Evolutionary conservation across 257 asterid genomes (phyloP).

Genomic region (Solanum tarijense): DNA sequence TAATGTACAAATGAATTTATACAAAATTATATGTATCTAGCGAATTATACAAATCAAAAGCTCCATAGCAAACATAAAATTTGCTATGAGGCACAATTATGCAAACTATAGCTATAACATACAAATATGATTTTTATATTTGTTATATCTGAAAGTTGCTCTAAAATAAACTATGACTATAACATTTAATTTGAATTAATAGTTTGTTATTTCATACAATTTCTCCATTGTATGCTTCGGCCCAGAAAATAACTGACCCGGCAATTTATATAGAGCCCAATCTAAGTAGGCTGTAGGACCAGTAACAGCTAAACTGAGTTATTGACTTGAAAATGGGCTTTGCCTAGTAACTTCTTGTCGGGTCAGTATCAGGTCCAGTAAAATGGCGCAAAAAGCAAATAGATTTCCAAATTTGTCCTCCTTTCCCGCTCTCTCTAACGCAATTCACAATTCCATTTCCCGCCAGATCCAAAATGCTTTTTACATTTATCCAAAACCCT

Average conservation of each 20-base stretch:
- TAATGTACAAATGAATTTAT: no score
- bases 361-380: background rate
- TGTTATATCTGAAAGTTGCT: no score
- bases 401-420: background rate
- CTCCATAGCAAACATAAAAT: no score
- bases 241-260: background rate
- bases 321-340: background rate
- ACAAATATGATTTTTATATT: no score
- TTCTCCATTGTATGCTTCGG: background rate
- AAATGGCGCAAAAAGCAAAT: background rate
- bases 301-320: background rate
- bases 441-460: slow-evolving; percentile 1
- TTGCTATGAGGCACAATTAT: no score
- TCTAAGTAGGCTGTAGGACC: background rate
- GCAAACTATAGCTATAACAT: no score
- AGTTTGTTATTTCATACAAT: no score
- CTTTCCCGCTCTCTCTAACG: slow-evolving; percentile 15
- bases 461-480: background rate
- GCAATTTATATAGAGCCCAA: background rate
- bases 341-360: background rate
- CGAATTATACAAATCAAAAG: no score
- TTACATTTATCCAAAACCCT: background rate
- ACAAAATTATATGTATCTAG: no score
- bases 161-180: no score
- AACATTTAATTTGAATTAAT: no score